Evolutionary conservation across 306 rosid species (phyloP).

Genomic region (Corylus heterophylla): DNA sequence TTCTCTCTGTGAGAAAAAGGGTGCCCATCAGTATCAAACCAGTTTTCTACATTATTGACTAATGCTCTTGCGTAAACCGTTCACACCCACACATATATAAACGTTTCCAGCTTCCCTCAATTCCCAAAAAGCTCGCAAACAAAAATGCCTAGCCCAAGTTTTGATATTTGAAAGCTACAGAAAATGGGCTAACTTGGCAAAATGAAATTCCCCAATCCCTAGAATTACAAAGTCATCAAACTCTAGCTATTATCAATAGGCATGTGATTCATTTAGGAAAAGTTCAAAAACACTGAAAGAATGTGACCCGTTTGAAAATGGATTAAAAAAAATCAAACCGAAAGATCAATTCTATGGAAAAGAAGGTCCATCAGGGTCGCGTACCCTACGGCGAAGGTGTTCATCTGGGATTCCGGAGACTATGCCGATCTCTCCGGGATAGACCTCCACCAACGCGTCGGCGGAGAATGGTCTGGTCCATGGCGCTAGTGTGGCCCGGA

Average conservation of each 20-base stretch:
- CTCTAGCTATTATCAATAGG: not conserved
- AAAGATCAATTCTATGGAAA: not conserved
- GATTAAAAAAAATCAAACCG: not conserved
- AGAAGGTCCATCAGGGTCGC: not conserved
- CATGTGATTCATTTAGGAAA: not conserved
- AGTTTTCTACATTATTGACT: not conserved
- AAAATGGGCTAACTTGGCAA: not conserved
- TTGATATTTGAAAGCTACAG: not conserved
- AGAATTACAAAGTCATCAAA: not conserved
- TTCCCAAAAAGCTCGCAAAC: not conserved
- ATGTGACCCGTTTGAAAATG: not conserved
- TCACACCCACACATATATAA: not conserved
- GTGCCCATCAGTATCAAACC: not conserved
- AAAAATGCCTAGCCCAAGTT: not conserved
- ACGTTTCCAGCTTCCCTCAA: not conserved
- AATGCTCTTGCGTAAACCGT: not conserved
- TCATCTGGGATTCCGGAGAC: constrained; percentile 94
- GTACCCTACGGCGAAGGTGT: constrained; percentile 79
- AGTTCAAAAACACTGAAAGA: not conserved
- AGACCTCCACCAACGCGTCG: constrained; percentile 63
- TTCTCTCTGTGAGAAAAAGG: not conserved
- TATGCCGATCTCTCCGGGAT: constrained; percentile 87
- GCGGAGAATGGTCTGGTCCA: constrained; percentile 53
- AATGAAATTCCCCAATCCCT: not conserved
- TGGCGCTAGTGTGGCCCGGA: constrained; percentile 46